Base-by-base conservation (phyloP, 2,329 filamentous ascomycete species). In the Ophiostoma novo-ulmi region DNA sequence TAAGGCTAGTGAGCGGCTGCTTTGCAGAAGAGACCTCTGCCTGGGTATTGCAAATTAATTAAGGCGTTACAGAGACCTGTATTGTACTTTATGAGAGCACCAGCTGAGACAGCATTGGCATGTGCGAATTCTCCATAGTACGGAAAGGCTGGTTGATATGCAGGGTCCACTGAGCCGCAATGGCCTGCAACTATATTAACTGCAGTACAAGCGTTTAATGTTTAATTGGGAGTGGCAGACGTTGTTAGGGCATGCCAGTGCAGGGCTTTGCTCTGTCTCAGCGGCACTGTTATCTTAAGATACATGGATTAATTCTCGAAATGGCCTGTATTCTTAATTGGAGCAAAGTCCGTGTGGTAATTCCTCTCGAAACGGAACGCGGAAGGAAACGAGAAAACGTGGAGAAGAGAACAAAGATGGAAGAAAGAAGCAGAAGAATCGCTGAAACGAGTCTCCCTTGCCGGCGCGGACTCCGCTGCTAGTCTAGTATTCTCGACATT, bases 211-310 rank as follows among this genome's bases (percentile, higher is more conserved):
- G 44, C 44, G 31, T 3, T 8, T 4, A 26, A 5, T 13, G 31
- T 3, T 8, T 4, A 26, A 5, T 13, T 26, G 14, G 52, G 52
- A 58, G 31, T 58, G 52, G 52, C 22, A 58, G 52, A 58, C 52
- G 52, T 58, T 58, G 52, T 58, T 22, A 3, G 44, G 48, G 52
- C 52, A 58, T 58, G 52, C 52, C 52, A 58, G 52, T 58, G 52
- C 10, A 58, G 22, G 52, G n/a, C 8, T 14, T 17, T 17, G 17
- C 17, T 48, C n/a, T 48, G 44, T 48, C n/a, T 48, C 41, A 48
- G 44, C 8, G 38, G 31, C 31, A 31, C 38, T 13, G 38, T 39
- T 39, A n/a, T n/a, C n/a, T n/a, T n/a, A n/a, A n/a, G n/a, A n/a
- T n/a, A 13, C 38, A 39, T 48, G 44, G 17, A 48, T n/a, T 7